These are phyloP conservation scores for Podospora appendiculata DNA, from an alignment of 495 filamentous ascomycete species.

Conservation along the genomic window DNA sequence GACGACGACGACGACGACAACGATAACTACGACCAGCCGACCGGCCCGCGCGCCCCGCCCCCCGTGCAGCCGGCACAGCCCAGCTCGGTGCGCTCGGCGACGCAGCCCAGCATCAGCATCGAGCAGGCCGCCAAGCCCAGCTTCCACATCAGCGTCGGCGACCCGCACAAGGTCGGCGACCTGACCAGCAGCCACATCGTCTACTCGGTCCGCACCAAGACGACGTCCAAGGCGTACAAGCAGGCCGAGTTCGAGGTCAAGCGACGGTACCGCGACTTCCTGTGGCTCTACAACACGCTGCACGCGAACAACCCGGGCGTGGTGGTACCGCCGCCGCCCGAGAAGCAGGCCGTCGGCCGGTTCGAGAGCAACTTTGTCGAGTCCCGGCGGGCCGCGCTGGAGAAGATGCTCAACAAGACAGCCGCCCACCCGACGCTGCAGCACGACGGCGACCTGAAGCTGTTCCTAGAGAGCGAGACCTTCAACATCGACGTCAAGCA, in stretches of 20 bases:
- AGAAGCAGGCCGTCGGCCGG: slow-evolving; percentile 94
- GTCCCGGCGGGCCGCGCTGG: slow-evolving; percentile 76
- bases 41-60: slow-evolving; percentile 58
- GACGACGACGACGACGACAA: slow-evolving; percentile 52
- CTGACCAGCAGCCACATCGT: slow-evolving; percentile 95
- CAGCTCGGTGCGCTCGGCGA: slow-evolving; percentile 48
- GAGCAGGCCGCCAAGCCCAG: slow-evolving; percentile 85
- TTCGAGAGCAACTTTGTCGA: slow-evolving; percentile 98
- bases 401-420: slow-evolving; percentile 95
- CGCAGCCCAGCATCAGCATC: slow-evolving; percentile 75
- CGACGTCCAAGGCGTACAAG: slow-evolving; percentile 90
- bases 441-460: slow-evolving; percentile 86
- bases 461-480: slow-evolving; percentile 91
- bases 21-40: slow-evolving; percentile 23
- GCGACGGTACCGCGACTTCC: slow-evolving; percentile 88
- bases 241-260: slow-evolving; percentile 85
- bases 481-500: slow-evolving; percentile 97
- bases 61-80: slow-evolving; percentile 62
- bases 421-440: slow-evolving; percentile 85
- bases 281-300: slow-evolving; percentile 93
- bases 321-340: slow-evolving; percentile 90
- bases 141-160: slow-evolving; percentile 89
- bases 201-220: slow-evolving; percentile 90
- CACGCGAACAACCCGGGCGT: slow-evolving; percentile 93
- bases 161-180: slow-evolving; percentile 97